Percentiles rank a stretch among this genome's conserved stretches.
These are phyloP conservation scores for Lactifluus volemus DNA, from an alignment of 768 basidiomycete genomes.

Conservation along the genomic window DNA sequence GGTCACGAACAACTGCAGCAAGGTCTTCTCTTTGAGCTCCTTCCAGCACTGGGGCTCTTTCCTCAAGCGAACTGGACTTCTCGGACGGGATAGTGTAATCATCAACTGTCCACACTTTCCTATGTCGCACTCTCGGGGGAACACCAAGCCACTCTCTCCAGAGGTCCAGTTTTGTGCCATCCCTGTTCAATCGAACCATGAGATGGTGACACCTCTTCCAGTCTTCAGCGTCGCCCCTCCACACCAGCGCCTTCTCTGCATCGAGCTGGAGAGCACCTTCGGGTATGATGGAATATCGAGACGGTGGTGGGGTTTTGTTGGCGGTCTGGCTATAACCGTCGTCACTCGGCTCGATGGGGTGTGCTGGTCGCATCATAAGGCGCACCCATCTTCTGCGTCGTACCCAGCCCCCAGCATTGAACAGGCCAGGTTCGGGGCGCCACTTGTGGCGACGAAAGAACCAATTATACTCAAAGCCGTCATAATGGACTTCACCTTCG, in stretches of 20 bases:
- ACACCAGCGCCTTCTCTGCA: constrained; percentile 28
- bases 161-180: constrained; percentile 68
- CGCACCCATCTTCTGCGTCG: constrained; percentile 76
- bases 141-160: constrained; percentile 66
- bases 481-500: constrained; percentile 68
- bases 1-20: constrained; percentile 40
- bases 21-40: constrained; percentile 31
- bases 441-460: constrained; percentile 58
- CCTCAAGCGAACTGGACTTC: not conserved
- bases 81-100: constrained; percentile 23
- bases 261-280: constrained; percentile 1
- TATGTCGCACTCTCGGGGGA: constrained; percentile 24
- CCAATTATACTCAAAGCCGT: constrained; percentile 86
- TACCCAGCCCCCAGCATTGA: constrained; percentile 66
- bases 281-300: not conserved
- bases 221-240: constrained; percentile 49
- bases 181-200: constrained; percentile 46
- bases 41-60: not conserved
- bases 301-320: not conserved
- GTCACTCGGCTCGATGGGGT: not conserved
- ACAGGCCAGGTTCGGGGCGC: constrained; percentile 49
- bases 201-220: constrained; percentile 50
- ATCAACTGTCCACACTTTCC: constrained; percentile 43
- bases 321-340: not conserved
- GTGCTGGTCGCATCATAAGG: constrained; percentile 67